Percentiles rank a stretch among this genome's conserved stretches.
Evolutionary conservation across 306 rosid species (phyloP).

Genomic region (Citrullus mucosospermus): DNA sequence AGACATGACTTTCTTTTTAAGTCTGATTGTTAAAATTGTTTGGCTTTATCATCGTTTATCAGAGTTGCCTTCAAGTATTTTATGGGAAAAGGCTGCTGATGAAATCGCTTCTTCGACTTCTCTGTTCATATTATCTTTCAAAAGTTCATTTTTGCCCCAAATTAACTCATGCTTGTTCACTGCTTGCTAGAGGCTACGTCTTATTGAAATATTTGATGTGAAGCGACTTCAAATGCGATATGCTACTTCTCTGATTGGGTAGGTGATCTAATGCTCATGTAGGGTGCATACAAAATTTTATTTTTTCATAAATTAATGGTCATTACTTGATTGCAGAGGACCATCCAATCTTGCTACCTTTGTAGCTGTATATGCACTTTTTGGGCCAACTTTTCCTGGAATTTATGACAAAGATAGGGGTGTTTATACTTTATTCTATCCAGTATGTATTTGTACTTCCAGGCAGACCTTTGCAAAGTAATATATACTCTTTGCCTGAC

Average conservation of each 20-base stretch:
- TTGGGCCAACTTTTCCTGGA: conserved; percentile 97
- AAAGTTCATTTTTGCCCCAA: neutral
- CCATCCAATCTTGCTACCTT: conserved; percentile 80
- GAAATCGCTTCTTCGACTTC: neutral
- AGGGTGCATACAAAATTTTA: neutral
- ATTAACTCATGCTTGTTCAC: conserved; percentile 6
- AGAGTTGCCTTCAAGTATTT: neutral
- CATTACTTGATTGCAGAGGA: conserved; percentile 39
- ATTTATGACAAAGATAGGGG: conserved; percentile 72
- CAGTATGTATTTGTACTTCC: conserved; percentile 40
- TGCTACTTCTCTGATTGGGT: conserved; percentile 85
- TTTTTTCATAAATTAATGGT: neutral
- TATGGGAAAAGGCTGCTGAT: neutral
- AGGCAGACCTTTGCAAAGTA: neutral
- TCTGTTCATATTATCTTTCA: neutral
- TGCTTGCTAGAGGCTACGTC: conserved; percentile 67
- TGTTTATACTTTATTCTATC: conserved; percentile 85
- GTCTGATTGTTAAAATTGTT: neutral
- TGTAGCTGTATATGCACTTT: conserved; percentile 86
- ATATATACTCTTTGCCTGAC: neutral
- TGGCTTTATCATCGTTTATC: neutral
- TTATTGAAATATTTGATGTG: conserved; percentile 89
- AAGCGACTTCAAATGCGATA: conserved; percentile 97
- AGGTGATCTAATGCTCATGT: conserved; percentile 15
- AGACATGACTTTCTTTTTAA: neutral